Percentiles rank a stretch among this genome's conserved stretches.
phyloP scores from a whole-genome alignment of 345 rosid species.

The Salix arbutifolia region DNA sequence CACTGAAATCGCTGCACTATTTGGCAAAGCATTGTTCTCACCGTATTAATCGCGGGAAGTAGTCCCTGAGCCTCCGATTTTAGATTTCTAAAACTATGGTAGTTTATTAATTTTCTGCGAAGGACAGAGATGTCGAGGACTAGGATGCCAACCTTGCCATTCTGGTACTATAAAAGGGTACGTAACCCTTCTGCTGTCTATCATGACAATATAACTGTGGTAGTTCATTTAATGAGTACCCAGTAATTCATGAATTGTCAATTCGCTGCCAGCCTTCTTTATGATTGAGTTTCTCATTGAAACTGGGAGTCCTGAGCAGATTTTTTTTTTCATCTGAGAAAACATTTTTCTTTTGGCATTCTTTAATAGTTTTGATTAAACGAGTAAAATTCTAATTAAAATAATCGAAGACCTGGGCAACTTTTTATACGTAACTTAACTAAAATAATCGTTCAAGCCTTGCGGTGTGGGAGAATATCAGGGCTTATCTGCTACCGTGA shows the following conservation, averaged over 20 bases:
- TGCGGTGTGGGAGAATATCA: too few relatives aligned
- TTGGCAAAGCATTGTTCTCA: not conserved
- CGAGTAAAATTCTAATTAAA: too few relatives aligned
- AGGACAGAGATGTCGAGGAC: not conserved
- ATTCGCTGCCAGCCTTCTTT: not conserved
- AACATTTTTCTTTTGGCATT: too few relatives aligned
- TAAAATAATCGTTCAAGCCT: too few relatives aligned
- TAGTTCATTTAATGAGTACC: not conserved
- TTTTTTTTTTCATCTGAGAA: too few relatives aligned
- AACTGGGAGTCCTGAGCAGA: too few relatives aligned
- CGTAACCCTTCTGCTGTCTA: not conserved
- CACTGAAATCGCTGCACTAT: not conserved
- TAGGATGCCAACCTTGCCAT: not conserved
- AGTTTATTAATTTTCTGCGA: not conserved
- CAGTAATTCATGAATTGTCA: not conserved
- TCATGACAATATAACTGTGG: conserved; percentile 4
- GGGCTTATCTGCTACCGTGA: not conserved
- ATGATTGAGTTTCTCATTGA: not conserved
- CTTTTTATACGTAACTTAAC: too few relatives aligned
- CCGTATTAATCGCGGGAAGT: not conserved
- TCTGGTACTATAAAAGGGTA: not conserved
- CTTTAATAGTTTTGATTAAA: too few relatives aligned
- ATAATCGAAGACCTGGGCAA: too few relatives aligned
- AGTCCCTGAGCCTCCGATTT: not conserved
- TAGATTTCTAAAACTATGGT: not conserved